Base-by-base conservation (phyloP, 2,329 filamentous ascomycete genomes). In the Aspergillus proliferans region DNA sequence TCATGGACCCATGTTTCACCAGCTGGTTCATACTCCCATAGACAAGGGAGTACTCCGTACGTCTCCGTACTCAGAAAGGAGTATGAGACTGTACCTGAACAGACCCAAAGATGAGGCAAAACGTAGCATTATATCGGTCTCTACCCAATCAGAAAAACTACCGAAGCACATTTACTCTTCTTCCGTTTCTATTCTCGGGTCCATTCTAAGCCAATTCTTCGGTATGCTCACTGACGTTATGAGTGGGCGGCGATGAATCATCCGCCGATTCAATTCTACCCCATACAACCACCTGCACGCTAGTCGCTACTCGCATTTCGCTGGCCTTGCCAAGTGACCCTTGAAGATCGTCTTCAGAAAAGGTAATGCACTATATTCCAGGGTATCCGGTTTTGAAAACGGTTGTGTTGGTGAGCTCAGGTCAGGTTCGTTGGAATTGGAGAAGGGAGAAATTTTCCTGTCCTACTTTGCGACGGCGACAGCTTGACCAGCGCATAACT, bases 241-340 rank as follows among this genome's bases (percentile, higher is more conserved):
- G 55, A 58, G 43, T 58, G 56, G 56, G 45, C 50, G 26, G 46
- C 22, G 30, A 15, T 52, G 48, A 52, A 39, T 51, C 48, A 45
- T 54, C 49, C 36, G 22, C 50, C 10, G 26, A 30, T 30, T 30
- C 26, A 30, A 30, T 4, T 30, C 4, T 12, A 30, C 26, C 26
- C 26, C 26, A 30, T 30, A 30, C 26, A 30, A 30, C 26, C 10
- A 12, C 26, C 26, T 30, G 26, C 26, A 12, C 26, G 9, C 26
- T 30, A 30, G 26, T 30, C 26, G 26, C 26, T 30, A 30, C 26
- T 30, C 26, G 26, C 10, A 30, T 30, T 30, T 12, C 26, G 9
- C 26, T 30, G 26, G 26, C 9, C 9, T 30, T 30, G 26, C 26
- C 26, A 30, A 12, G 26, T 30, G 26, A 30, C 2, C 26, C 26